Conservation (phyloP, 768 basidiomycete species). For the Trametopsis cervina region DNA sequence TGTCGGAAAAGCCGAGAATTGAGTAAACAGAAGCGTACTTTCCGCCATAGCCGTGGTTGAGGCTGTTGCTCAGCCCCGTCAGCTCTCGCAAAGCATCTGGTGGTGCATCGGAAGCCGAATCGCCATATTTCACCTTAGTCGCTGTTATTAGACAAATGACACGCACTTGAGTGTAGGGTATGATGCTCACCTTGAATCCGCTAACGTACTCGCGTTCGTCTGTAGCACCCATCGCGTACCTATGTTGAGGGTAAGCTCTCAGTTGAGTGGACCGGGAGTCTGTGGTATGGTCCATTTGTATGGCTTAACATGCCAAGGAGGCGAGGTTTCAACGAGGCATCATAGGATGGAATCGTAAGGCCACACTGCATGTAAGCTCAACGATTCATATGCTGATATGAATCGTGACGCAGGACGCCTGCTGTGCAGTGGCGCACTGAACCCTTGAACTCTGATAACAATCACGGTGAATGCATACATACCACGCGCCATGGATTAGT, state of each 20-base stretch:
- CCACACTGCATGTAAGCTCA: too few species aligned
- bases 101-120: background rate
- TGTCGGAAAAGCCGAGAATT: background rate
- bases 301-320: background rate
- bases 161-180: background rate
- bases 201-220: slow-evolving; percentile 4
- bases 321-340: background rate
- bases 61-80: background rate
- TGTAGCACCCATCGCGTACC: background rate
- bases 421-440: too few species aligned
- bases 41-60: slow-evolving; percentile 7
- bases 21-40: background rate
- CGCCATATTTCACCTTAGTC: slow-evolving; percentile 8
- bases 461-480: too few species aligned
- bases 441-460: too few species aligned
- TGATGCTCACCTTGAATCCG: slow-evolving; percentile 1
- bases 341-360: too few species aligned
- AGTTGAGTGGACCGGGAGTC: background rate
- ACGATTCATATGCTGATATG: too few species aligned
- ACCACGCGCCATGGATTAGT: too few species aligned
- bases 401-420: too few species aligned
- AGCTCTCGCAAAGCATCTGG: slow-evolving; percentile 6
- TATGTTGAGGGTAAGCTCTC: background rate
- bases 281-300: background rate
- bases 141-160: background rate